phyloP scores from a whole-genome alignment of 257 asterid species.

The Solanum peruvianum region DNA sequence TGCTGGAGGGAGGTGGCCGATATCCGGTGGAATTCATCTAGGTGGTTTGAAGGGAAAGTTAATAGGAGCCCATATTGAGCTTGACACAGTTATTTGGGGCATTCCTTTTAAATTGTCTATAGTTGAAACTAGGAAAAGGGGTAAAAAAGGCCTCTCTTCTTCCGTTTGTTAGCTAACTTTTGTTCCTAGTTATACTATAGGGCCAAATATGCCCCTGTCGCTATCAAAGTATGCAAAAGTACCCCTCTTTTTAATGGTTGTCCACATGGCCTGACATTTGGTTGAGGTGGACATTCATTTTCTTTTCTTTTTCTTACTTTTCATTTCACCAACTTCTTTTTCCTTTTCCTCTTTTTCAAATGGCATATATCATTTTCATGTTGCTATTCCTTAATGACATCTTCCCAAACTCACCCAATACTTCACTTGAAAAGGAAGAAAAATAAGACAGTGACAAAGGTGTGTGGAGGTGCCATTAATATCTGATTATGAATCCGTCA shows the following conservation, averaged over 20 bases:
- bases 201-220: background rate
- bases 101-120: background rate
- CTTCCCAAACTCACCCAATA: background rate
- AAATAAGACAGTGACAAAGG: background rate
- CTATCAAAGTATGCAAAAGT: background rate
- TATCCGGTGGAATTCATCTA: background rate
- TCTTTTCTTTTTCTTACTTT: background rate
- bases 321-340: background rate
- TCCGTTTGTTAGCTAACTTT: background rate
- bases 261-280: background rate
- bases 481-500: slow-evolving; percentile 43
- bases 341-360: background rate
- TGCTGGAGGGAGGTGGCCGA: background rate
- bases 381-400: background rate
- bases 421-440: background rate
- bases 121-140: background rate
- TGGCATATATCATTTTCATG: background rate
- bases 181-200: background rate
- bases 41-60: background rate
- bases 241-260: background rate
- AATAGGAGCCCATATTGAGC: background rate
- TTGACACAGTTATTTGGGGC: background rate
- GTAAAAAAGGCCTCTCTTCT: background rate
- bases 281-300: background rate
- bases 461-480: slow-evolving; percentile 88